Conservation (phyloP, 2,329 filamentous ascomycete genomes). For the Cytospora piceicola region DNA sequence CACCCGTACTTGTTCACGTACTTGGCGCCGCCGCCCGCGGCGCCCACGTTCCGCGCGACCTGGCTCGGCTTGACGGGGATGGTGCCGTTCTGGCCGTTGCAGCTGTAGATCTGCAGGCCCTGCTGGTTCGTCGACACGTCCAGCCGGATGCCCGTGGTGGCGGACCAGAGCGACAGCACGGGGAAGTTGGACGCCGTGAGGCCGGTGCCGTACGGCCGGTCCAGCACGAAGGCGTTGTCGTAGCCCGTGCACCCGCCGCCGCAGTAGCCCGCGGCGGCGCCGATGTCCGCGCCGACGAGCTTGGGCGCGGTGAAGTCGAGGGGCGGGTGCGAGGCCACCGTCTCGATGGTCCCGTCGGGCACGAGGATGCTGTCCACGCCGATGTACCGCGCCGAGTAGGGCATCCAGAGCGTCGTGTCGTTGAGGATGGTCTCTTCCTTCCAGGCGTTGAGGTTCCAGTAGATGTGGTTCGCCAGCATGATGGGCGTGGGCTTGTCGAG, state of each 20-base stretch:
- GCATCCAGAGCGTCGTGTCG: slow-evolving; percentile 25
- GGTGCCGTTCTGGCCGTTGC: slow-evolving; percentile 27
- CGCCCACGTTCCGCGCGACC: slow-evolving; percentile 14
- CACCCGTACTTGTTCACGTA: slow-evolving; percentile 25
- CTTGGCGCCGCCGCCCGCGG: slow-evolving; percentile 18
- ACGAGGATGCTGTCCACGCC: slow-evolving; percentile 23
- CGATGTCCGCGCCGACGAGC: slow-evolving; percentile 19
- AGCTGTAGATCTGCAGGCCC: slow-evolving; percentile 24
- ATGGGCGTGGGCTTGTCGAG: slow-evolving; percentile 24
- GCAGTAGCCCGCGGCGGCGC: slow-evolving; percentile 13
- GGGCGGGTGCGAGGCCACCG: slow-evolving; percentile 16
- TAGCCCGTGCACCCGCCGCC: slow-evolving; percentile 20
- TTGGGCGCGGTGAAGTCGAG: slow-evolving; percentile 26
- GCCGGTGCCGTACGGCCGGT: slow-evolving; percentile 17
- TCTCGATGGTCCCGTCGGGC: slow-evolving; percentile 22
- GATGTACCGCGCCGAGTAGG: slow-evolving; percentile 21
- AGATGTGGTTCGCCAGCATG: slow-evolving; percentile 28
- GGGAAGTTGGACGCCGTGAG: slow-evolving; percentile 21
- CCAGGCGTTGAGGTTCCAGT: slow-evolving; percentile 27
- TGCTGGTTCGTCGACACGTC: slow-evolving; percentile 24
- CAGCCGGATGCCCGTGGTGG: slow-evolving; percentile 22
- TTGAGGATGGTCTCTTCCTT: slow-evolving; percentile 23
- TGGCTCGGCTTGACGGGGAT: slow-evolving; percentile 26
- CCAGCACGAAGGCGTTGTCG: slow-evolving; percentile 25
- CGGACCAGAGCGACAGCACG: slow-evolving; percentile 22